Percentiles rank a stretch among this genome's conserved stretches.
Evolutionary conservation across 768 basidiomycete genomes (phyloP).

Genomic region (Gautieria morchelliformis): DNA sequence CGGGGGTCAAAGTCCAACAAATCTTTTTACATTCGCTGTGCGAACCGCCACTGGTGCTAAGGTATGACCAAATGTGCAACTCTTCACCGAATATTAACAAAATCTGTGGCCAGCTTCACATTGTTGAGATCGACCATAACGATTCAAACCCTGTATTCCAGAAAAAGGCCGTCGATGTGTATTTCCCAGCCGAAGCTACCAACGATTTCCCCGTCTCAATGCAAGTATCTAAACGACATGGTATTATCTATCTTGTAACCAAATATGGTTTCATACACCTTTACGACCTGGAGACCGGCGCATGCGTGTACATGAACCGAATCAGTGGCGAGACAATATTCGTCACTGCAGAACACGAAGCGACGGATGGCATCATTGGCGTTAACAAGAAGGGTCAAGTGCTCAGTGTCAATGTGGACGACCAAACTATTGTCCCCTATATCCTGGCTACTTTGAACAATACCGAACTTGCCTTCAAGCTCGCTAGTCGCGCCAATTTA

Average conservation of each 20-base stretch:
- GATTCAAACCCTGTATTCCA: constrained; percentile 86
- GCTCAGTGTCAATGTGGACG: constrained; percentile 92
- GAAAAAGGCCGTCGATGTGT: constrained; percentile 98
- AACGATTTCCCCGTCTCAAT: constrained; percentile 99
- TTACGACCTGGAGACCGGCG: constrained; percentile 94
- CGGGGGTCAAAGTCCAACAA: constrained; percentile 75
- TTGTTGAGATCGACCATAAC: constrained; percentile 96
- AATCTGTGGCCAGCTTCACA: constrained; percentile 61
- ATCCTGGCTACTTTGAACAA: constrained; percentile 91
- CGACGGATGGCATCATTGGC: constrained; percentile 90
- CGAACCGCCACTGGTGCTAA: constrained; percentile 97
- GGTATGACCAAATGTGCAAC: constrained; percentile 36
- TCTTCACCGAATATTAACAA: background rate
- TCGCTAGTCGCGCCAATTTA: constrained; percentile 90
- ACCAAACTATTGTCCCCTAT: constrained; percentile 92
- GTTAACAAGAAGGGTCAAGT: constrained; percentile 99
- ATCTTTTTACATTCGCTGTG: constrained; percentile 92
- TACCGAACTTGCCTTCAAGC: constrained; percentile 94
- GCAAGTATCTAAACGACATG: constrained; percentile 96
- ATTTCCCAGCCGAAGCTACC: constrained; percentile 96
- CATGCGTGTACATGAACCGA: constrained; percentile 99
- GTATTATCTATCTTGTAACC: constrained; percentile 93
- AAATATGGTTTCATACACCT: constrained; percentile 99
- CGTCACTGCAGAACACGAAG: constrained; percentile 94
- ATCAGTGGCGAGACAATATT: constrained; percentile 99